phyloP scores from a whole-genome alignment of 345 rosid species.

The Sisymbrium irio region DNA sequence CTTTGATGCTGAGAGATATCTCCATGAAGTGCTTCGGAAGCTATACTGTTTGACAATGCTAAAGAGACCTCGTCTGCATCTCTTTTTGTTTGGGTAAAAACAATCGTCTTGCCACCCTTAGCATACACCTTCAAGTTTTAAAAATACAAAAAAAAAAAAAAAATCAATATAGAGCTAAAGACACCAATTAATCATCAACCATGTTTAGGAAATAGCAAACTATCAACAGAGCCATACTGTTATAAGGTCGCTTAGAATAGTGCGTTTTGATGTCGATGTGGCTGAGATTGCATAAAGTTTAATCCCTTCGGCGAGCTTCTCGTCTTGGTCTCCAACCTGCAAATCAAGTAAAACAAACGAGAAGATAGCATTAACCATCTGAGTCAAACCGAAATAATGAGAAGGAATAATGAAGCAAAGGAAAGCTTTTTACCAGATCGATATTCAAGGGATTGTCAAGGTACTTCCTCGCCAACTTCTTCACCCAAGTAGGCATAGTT shows the following conservation, averaged over 20 bases:
- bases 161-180: background rate
- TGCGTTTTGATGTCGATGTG: conserved; percentile 74
- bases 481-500: conserved; percentile 98
- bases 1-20: conserved; percentile 99
- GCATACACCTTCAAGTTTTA: conserved; percentile 70
- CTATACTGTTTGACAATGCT: conserved; percentile 72
- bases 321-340: conserved; percentile 94
- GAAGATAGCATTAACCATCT: background rate
- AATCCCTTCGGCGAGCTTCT: conserved; percentile 94
- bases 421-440: conserved; percentile 64
- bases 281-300: conserved; percentile 80
- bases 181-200: background rate
- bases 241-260: conserved; percentile 85
- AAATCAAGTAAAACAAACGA: conserved; percentile 13
- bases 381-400: background rate
- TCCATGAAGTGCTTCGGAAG: conserved; percentile 97
- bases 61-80: conserved; percentile 97
- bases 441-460: conserved; percentile 84
- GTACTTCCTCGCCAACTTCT: conserved; percentile 86
- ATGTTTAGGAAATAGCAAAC: background rate
- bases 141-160: background rate
- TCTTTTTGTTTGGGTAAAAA: conserved; percentile 91
- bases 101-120: conserved; percentile 94
- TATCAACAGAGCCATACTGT: conserved; percentile 47
- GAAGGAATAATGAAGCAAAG: background rate